Evolutionary conservation across 768 basidiomycete species (phyloP).

Genomic region (Royoungia palumana): DNA sequence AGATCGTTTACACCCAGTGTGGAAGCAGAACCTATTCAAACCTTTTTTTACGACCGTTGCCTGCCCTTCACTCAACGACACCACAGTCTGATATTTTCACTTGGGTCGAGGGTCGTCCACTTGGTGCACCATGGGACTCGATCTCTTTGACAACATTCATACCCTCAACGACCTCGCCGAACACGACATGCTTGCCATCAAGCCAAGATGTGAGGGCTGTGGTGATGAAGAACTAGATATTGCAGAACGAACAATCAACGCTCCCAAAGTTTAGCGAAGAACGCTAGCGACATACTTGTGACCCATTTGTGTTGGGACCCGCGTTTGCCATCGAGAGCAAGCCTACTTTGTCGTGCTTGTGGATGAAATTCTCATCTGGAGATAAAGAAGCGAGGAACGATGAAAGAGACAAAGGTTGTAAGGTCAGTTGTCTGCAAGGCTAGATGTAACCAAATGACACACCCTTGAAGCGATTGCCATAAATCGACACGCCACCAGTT

Average conservation of each 20-base stretch:
- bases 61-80: constrained; percentile 31
- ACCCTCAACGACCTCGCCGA: constrained; percentile 46
- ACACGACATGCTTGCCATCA: constrained; percentile 43
- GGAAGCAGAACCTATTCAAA: background rate
- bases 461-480: constrained; percentile 78
- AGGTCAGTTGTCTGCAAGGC: background rate
- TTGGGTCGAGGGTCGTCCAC: constrained; percentile 29
- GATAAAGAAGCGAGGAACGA: background rate
- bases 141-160: constrained; percentile 41
- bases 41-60: background rate
- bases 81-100: constrained; percentile 60
- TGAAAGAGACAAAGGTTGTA: background rate
- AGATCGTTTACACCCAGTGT: constrained; percentile 1
- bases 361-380: constrained; percentile 67
- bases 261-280: background rate
- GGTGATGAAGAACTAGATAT: constrained; percentile 68
- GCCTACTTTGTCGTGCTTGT: constrained; percentile 60
- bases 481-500: constrained; percentile 84
- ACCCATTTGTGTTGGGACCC: constrained; percentile 77
- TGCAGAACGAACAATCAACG: background rate
- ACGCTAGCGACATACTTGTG: constrained; percentile 49
- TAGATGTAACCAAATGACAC: constrained; percentile 14
- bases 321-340: constrained; percentile 88
- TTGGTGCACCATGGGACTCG: constrained; percentile 32
- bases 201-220: constrained; percentile 67